Conservation (phyloP, 768 basidiomycete genomes). For the Rhodosporidiobolus sp. region DNA sequence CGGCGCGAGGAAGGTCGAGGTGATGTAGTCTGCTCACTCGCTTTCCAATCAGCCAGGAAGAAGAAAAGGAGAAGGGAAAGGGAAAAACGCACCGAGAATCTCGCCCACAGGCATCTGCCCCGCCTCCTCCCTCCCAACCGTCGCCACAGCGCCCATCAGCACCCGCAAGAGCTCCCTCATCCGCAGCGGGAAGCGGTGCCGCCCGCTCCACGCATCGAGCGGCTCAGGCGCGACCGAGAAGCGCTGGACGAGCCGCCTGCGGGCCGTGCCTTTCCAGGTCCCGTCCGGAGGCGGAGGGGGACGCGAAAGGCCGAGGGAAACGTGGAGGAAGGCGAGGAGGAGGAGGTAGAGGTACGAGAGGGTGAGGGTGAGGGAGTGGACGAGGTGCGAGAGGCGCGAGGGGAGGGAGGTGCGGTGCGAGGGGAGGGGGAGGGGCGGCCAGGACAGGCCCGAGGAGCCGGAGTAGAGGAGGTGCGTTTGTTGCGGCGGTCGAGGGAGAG, state of each 20-base stretch:
- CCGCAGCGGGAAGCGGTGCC: slow-evolving; percentile 55
- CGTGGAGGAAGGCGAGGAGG: slow-evolving; percentile 54
- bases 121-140: slow-evolving; percentile 60
- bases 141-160: slow-evolving; percentile 70
- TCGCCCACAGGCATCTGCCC: slow-evolving; percentile 62
- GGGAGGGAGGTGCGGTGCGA: slow-evolving; percentile 34
- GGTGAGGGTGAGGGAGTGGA: slow-evolving; percentile 47
- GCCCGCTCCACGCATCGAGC: slow-evolving; percentile 2
- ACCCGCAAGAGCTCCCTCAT: not conserved
- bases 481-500: not conserved
- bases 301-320: slow-evolving; percentile 50
- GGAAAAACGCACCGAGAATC: slow-evolving; percentile 59
- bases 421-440: slow-evolving; percentile 36
- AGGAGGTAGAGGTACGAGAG: slow-evolving; percentile 46
- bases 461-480: slow-evolving; percentile 24
- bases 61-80: not conserved
- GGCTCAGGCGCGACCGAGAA: slow-evolving; percentile 3
- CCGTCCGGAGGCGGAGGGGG: not conserved
- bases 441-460: slow-evolving; percentile 21
- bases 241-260: not conserved
- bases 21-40: slow-evolving; percentile 66
- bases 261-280: not conserved
- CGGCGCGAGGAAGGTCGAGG: slow-evolving; percentile 63
- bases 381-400: slow-evolving; percentile 46
- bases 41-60: slow-evolving; percentile 70